These are phyloP conservation scores for Saccharomycopsis hybrid DNA, from an alignment of 1,139 yeast genomes.

Conservation along the genomic window DNA sequence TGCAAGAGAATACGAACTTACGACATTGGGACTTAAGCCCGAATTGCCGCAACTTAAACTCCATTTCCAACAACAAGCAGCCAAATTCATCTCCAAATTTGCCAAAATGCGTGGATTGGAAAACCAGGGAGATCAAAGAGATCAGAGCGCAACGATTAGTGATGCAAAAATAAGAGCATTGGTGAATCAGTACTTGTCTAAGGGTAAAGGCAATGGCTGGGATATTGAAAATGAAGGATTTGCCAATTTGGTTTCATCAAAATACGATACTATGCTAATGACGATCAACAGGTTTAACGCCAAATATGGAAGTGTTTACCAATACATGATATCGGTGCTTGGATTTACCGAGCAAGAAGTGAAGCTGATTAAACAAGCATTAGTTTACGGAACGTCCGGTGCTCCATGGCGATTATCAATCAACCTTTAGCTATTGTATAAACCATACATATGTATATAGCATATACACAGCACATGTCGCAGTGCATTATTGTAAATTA, in stretches of 20 bases:
- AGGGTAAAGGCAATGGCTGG: slow-evolving; percentile 13
- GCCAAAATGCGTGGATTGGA: slow-evolving; percentile 20
- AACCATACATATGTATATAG: too few species aligned
- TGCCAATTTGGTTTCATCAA: slow-evolving; percentile 53
- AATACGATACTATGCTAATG: slow-evolving; percentile 67
- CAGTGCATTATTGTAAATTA: too few species aligned
- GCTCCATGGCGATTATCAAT: too few species aligned
- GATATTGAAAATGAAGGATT: slow-evolving; percentile 29
- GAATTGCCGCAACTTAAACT: slow-evolving; percentile 37
- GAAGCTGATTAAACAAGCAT: too few species aligned
- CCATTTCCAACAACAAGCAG: slow-evolving; percentile 29
- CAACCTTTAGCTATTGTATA: too few species aligned
- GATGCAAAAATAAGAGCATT: slow-evolving; percentile 13
- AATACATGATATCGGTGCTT: too few species aligned
- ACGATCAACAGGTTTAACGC: slow-evolving; percentile 43
- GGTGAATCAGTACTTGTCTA: slow-evolving; percentile 8
- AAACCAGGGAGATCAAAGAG: too few species aligned
- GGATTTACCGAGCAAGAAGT: too few species aligned
- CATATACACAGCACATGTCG: too few species aligned
- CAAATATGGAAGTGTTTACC: too few species aligned
- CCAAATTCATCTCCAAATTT: slow-evolving; percentile 23
- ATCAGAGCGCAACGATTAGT: too few species aligned
- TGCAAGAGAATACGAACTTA: slow-evolving; percentile 69
- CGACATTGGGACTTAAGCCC: slow-evolving; percentile 57
- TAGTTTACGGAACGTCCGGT: too few species aligned